Percentiles rank a stretch among this genome's conserved stretches.
phyloP scores from a whole-genome alignment of 768 basidiomycete genomes.

The Chalciporus piperatus region DNA sequence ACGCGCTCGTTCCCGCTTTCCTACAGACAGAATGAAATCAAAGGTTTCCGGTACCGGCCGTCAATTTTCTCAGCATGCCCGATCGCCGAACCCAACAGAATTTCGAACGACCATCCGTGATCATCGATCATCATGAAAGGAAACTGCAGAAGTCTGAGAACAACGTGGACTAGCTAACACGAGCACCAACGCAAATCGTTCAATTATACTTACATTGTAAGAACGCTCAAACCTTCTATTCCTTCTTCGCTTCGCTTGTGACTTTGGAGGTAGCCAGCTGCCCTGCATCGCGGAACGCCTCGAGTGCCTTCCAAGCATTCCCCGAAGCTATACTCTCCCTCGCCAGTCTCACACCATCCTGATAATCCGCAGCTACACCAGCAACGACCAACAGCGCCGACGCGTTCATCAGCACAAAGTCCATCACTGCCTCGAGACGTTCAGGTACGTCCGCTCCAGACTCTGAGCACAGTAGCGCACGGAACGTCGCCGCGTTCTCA shows the following conservation, averaged over 20 bases:
- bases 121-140: not conserved
- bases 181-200: not conserved
- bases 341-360: slow-evolving; percentile 70
- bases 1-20: not conserved
- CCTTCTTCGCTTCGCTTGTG: not conserved
- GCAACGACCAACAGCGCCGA: slow-evolving; percentile 85
- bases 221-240: not conserved
- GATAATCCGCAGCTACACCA: slow-evolving; percentile 66
- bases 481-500: slow-evolving; percentile 80
- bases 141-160: not conserved
- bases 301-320: slow-evolving; percentile 56
- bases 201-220: not conserved
- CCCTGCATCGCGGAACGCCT: slow-evolving; percentile 48
- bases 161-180: not conserved
- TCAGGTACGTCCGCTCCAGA: slow-evolving; percentile 55
- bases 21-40: not conserved
- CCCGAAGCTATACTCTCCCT: slow-evolving; percentile 57
- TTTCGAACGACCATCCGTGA: too few species aligned
- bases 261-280: slow-evolving; percentile 1
- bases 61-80: not conserved
- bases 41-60: not conserved
- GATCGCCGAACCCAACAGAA: too few species aligned
- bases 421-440: slow-evolving; percentile 59
- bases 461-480: slow-evolving; percentile 49
- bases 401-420: slow-evolving; percentile 91